phyloP scores from a whole-genome alignment of 805 yeast species.

The Metschnikowia bowlesiae region DNA sequence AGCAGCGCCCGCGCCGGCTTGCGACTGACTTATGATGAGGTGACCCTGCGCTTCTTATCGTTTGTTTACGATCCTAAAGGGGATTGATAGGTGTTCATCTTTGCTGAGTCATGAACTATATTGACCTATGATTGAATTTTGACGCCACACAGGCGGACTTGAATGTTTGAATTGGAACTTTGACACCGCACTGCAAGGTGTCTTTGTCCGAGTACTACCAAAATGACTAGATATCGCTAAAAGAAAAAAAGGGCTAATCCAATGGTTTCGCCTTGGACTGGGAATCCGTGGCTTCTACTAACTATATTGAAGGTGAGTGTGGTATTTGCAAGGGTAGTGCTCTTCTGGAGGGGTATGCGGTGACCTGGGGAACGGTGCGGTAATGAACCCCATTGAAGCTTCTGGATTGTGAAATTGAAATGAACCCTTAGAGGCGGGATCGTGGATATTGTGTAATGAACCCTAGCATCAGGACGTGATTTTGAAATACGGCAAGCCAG shows the following conservation, averaged over 20 bases:
- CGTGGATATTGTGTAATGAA: not conserved
- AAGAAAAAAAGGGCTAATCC: too few relatives aligned
- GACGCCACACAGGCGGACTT: not conserved
- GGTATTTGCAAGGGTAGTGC: not conserved
- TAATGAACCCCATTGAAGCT: not conserved
- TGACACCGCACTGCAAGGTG: too few relatives aligned
- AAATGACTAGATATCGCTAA: too few relatives aligned
- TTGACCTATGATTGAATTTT: not conserved
- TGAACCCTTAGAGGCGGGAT: not conserved
- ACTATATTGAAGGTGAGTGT: too few relatives aligned
- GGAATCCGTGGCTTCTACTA: too few relatives aligned
- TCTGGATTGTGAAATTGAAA: not conserved
- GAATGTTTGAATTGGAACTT: too few relatives aligned
- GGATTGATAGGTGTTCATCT: not conserved
- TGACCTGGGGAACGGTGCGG: not conserved
- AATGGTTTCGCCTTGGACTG: too few relatives aligned
- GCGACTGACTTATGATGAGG: not conserved
- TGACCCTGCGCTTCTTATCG: not conserved
- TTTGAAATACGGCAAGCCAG: not conserved
- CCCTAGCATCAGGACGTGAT: not conserved
- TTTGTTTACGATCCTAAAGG: not conserved
- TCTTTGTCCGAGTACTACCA: too few relatives aligned
- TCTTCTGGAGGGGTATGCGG: too few relatives aligned
- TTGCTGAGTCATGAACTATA: not conserved
- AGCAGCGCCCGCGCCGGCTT: not conserved